A percentile compares a stretch with the other conserved stretches of the same genome.
Conservation (phyloP, 148 eudicot species). For the Nepenthes mirabilis region DNA sequence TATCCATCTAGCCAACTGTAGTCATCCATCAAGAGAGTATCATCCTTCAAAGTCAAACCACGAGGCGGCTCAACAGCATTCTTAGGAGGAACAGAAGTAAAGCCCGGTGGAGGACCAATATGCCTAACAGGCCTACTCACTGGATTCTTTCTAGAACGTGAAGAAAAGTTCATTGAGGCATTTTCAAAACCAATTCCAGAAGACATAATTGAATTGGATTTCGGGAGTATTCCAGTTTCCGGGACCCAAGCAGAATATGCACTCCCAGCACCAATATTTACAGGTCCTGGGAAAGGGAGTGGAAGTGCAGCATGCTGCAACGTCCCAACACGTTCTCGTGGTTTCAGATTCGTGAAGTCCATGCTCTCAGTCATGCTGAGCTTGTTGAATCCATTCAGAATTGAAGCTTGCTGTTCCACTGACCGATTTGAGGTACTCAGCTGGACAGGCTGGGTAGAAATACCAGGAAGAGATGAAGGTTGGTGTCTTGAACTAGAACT, state of each 20-base stretch:
- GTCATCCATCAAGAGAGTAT: slow-evolving; percentile 43
- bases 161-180: slow-evolving; percentile 17
- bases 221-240: slow-evolving; percentile 29
- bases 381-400: slow-evolving; percentile 38
- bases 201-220: slow-evolving; percentile 24
- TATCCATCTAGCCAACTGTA: slow-evolving; percentile 90
- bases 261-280: slow-evolving; percentile 17
- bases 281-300: slow-evolving; percentile 39
- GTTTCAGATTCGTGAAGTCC: slow-evolving; percentile 21
- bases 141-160: slow-evolving; percentile 51
- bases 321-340: slow-evolving; percentile 18
- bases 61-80: slow-evolving; percentile 21
- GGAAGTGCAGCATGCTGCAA: slow-evolving; percentile 39
- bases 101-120: slow-evolving; percentile 93
- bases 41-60: slow-evolving; percentile 21
- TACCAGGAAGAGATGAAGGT: slow-evolving; percentile 14
- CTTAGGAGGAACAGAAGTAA: slow-evolving; percentile 37
- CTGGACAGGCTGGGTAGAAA: slow-evolving; percentile 24
- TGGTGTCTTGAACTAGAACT: slow-evolving; percentile 12
- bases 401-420: slow-evolving; percentile 24
- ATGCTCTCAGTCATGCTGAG: slow-evolving; percentile 48
- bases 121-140: slow-evolving; percentile 77
- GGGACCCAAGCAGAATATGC: slow-evolving; percentile 24
- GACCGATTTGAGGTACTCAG: slow-evolving; percentile 35
- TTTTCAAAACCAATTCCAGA: slow-evolving; percentile 23